Conservation (phyloP, 331 rosid genomes). For the Pyracantha coccinea region DNA sequence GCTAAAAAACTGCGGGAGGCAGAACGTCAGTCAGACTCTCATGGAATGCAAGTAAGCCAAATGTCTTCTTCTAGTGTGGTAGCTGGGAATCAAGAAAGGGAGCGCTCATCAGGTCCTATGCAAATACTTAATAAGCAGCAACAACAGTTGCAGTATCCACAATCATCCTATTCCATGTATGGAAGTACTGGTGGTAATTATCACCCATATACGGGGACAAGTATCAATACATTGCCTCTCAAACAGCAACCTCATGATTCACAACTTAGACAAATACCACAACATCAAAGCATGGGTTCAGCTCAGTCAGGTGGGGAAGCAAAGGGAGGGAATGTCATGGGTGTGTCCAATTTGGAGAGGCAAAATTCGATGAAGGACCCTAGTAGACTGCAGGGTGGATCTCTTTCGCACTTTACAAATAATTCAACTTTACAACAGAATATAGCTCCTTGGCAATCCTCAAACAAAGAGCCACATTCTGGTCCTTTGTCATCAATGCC, state of each 20-base stretch:
- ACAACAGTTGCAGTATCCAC: constrained; percentile 49
- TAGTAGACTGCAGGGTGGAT: constrained; percentile 62
- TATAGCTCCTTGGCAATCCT: constrained; percentile 57
- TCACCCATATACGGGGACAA: constrained; percentile 57
- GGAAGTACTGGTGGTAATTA: constrained; percentile 52
- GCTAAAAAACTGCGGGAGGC: constrained; percentile 40
- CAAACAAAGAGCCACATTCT: constrained; percentile 53
- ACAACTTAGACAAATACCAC: constrained; percentile 59
- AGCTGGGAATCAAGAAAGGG: constrained; percentile 53
- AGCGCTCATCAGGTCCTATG: constrained; percentile 46
- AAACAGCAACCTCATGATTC: constrained; percentile 63
- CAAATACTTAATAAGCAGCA: constrained; percentile 73
- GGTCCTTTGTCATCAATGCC: constrained; percentile 39
- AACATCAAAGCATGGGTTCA: constrained; percentile 48
- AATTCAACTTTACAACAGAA: constrained; percentile 50
- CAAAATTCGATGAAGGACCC: constrained; percentile 48
- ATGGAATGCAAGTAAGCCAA: constrained; percentile 44
- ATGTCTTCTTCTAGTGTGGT: constrained; percentile 45
- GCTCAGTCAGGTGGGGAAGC: constrained; percentile 53
- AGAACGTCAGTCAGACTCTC: constrained; percentile 44
- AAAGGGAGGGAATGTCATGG: constrained; percentile 33
- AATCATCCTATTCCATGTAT: constrained; percentile 38
- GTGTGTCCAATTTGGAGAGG: constrained; percentile 50
- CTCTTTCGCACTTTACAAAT: constrained; percentile 38
- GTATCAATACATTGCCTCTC: constrained; percentile 41